Evolutionary conservation across 495 filamentous ascomycete genomes (phyloP), one percentile per base, ranked within the genome.

Genomic region (Penicillium nucicola): DNA sequence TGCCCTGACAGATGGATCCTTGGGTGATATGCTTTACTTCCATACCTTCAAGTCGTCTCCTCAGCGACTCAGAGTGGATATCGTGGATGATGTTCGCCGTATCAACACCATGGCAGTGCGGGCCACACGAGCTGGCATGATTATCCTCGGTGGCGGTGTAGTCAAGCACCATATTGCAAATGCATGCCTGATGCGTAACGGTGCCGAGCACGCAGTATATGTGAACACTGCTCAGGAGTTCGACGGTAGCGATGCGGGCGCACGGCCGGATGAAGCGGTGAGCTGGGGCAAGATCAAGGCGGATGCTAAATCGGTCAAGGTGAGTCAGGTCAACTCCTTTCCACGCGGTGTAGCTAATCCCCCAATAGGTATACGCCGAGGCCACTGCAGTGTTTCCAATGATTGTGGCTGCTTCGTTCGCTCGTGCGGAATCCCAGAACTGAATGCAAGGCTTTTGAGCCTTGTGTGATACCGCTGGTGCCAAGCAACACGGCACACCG

Each of bases 91-190:
- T 58, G 88, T 96, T 43, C 81, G 93, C 15, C 82, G 77, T 42
- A 88, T 97, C 67, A 97, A 98, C 69, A 89, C 88, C 9, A 82
- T 97, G 44, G 83, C 92, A 2, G 87, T 96, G 12, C 73, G 85
- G 23, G 92, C 93, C 1, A 85, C 87, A 52, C 77, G 87, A 44
- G 85, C 88, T 0, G 93, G 95, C 8, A 96, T 96, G 83, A 89
- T 98, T 52, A 90, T 98, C 43, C 76, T 98, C 1, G 93, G 95
- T 1, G 93, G 92, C 2, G 93, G 93, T 0, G 68, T 98, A 9
- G 79, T 98, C 48, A 98, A 98, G 71, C 93, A 98, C 60, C 93
- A 97, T 61, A 97, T 98, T 57, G 90, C 92, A 22, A 98, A 97
- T 64, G 93, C 95, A 3, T 93, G 88, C 60, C 62, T 98, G 58